Percentiles rank a stretch among this genome's conserved stretches.
phyloP scores from a whole-genome alignment of 2,329 filamentous ascomycete species.

The Rutstroemia sp. region DNA sequence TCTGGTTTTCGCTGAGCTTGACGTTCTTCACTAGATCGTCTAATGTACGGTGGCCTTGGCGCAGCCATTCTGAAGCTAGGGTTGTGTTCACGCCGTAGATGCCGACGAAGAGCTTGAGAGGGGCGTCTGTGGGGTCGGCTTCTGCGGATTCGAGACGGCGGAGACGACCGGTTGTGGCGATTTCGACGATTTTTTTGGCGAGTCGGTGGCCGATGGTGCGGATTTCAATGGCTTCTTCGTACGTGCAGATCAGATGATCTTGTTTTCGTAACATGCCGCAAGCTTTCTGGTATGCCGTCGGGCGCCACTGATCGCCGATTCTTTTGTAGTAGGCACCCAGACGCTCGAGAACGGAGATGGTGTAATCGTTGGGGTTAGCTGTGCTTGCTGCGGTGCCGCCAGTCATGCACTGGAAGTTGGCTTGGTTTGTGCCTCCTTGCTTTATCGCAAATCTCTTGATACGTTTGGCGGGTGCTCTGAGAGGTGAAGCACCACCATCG shows the following conservation, averaged over 20 bases:
- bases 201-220: constrained; percentile 64
- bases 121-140: constrained; percentile 55
- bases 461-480: constrained; percentile 3
- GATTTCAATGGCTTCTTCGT: constrained; percentile 59
- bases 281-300: constrained; percentile 67
- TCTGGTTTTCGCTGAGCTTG: constrained; percentile 61
- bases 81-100: constrained; percentile 71
- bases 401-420: constrained; percentile 47
- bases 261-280: constrained; percentile 68
- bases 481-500: constrained; percentile 18
- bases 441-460: constrained; percentile 1
- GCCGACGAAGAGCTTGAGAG: constrained; percentile 62
- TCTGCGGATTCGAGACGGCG: constrained; percentile 64
- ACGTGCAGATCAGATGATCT: constrained; percentile 54
- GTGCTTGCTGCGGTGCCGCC: constrained; percentile 38
- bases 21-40: constrained; percentile 59
- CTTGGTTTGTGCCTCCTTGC: constrained; percentile 28
- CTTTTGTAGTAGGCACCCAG: constrained; percentile 74
- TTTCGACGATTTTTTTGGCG: constrained; percentile 84
- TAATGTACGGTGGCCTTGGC: constrained; percentile 65
- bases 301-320: constrained; percentile 71
- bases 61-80: constrained; percentile 69
- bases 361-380: constrained; percentile 64
- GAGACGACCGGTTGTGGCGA: constrained; percentile 66
- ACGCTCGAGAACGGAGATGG: constrained; percentile 68